These are phyloP conservation scores for Thelephora ganbajun DNA, from an alignment of 768 basidiomycete species.

Conservation along the genomic window DNA sequence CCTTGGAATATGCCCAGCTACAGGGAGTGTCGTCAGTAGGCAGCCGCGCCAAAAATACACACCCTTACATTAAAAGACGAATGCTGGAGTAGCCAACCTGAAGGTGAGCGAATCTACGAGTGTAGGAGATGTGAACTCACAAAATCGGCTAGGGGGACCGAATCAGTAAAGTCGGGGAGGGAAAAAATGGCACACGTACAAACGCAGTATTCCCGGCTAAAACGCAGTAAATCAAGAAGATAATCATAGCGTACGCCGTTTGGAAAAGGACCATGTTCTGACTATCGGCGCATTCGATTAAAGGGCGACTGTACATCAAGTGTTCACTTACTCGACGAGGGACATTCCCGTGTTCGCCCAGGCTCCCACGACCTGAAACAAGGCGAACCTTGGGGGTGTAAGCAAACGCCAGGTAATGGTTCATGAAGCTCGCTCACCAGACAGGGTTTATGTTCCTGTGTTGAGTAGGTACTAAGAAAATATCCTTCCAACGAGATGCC, in stretches of 20 bases:
- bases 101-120: not conserved
- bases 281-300: no score
- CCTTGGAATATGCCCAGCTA: constrained; percentile 52
- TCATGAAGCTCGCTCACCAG: constrained; percentile 19
- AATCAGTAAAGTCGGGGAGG: not conserved
- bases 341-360: constrained; percentile 65
- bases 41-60: constrained; percentile 16
- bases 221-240: constrained; percentile 45
- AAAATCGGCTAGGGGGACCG: constrained; percentile 34
- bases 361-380: constrained; percentile 20
- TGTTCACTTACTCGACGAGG: constrained; percentile 51
- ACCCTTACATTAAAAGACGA: constrained; percentile 43
- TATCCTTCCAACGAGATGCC: constrained; percentile 21
- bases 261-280: constrained; percentile 38
- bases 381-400: constrained; percentile 37
- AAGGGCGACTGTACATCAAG: constrained; percentile 21
- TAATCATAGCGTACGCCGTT: constrained; percentile 24
- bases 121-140: constrained; percentile 26
- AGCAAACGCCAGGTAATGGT: not conserved
- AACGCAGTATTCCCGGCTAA: constrained; percentile 68
- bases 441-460: constrained; percentile 24
- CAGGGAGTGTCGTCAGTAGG: constrained; percentile 34
- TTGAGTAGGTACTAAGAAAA: constrained; percentile 23
- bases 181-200: constrained; percentile 30
- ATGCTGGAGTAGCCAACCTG: constrained; percentile 27